These are phyloP conservation scores for Penicillium sp. DNA, from an alignment of 2,329 filamentous ascomycete genomes.

Conservation along the genomic window DNA sequence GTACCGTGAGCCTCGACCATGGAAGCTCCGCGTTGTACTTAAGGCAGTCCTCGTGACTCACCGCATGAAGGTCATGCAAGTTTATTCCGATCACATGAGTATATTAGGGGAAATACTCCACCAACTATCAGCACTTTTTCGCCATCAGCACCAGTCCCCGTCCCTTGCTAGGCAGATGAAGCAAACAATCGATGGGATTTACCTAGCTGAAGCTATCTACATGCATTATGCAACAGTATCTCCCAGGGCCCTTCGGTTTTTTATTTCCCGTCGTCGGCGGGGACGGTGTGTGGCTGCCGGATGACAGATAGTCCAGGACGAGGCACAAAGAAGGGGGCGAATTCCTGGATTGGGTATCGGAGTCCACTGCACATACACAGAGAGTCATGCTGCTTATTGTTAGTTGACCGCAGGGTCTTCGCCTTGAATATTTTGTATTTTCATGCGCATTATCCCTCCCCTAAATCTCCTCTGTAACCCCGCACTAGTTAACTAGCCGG, in stretches of 20 bases:
- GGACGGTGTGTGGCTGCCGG: background rate
- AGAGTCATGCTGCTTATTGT: background rate
- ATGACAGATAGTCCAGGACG: background rate
- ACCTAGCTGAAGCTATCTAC: background rate
- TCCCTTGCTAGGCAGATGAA: background rate
- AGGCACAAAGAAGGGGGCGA: background rate
- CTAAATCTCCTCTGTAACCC: background rate
- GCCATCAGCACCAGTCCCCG: background rate
- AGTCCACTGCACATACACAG: background rate
- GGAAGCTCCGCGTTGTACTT: background rate
- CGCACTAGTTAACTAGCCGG: too few relatives aligned
- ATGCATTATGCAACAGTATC: background rate
- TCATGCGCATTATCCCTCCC: background rate
- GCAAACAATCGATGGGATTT: background rate
- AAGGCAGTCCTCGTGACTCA: background rate
- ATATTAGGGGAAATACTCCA: background rate
- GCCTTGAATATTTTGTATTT: too few relatives aligned
- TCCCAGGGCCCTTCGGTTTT: background rate
- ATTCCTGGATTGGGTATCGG: conserved; percentile 4
- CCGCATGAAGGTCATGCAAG: background rate
- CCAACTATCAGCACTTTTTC: background rate
- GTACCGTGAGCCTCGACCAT: background rate
- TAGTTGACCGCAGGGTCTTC: background rate
- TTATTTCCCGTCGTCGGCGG: conserved; percentile 1
- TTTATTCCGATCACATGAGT: conserved; percentile 8